Conservation (phyloP, 2,329 filamentous ascomycete genomes). For the Nemania sp. region DNA sequence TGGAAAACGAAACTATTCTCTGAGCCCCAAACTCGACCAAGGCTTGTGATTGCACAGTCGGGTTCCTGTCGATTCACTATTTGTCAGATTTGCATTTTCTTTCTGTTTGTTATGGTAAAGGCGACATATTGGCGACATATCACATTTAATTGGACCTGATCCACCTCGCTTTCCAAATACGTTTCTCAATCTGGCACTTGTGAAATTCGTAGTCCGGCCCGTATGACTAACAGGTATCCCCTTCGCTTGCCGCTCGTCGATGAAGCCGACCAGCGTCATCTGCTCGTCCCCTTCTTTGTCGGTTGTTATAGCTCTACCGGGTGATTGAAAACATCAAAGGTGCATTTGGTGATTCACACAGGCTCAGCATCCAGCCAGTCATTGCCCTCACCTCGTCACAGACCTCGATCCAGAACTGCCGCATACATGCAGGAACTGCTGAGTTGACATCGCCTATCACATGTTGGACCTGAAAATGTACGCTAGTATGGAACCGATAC, state of each 20-base stretch:
- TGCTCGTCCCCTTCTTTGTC: slow-evolving; percentile 12
- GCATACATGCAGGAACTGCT: slow-evolving; percentile 29
- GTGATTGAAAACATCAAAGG: neutral
- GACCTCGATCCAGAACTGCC: slow-evolving; percentile 6
- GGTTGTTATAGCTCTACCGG: slow-evolving; percentile 5
- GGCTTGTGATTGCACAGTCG: slow-evolving; percentile 7
- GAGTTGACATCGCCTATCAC: slow-evolving; percentile 20
- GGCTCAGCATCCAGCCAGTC: slow-evolving; percentile 22
- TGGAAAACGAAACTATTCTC: slow-evolving; percentile 14
- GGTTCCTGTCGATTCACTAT: slow-evolving; percentile 17
- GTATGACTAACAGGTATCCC: slow-evolving; percentile 25
- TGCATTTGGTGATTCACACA: slow-evolving; percentile 17
- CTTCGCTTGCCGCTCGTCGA: slow-evolving; percentile 25
- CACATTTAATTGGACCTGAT: slow-evolving; percentile 9
- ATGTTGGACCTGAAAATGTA: slow-evolving; percentile 18
- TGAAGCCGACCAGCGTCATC: slow-evolving; percentile 19
- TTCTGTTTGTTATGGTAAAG: slow-evolving; percentile 15
- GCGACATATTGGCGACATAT: slow-evolving; percentile 24
- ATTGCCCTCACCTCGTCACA: slow-evolving; percentile 15
- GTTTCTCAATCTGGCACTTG: slow-evolving; percentile 2
- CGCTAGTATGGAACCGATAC: slow-evolving; percentile 12
- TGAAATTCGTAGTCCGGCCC: slow-evolving; percentile 15
- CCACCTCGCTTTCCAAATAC: slow-evolving; percentile 19
- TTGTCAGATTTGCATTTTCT: slow-evolving; percentile 22
- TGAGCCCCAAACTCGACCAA: slow-evolving; percentile 11